Evolutionary conservation across 2,329 filamentous ascomycete genomes (phyloP), one percentile per base, ranked within the genome.

Genomic region (Epichloe sylvatica): DNA sequence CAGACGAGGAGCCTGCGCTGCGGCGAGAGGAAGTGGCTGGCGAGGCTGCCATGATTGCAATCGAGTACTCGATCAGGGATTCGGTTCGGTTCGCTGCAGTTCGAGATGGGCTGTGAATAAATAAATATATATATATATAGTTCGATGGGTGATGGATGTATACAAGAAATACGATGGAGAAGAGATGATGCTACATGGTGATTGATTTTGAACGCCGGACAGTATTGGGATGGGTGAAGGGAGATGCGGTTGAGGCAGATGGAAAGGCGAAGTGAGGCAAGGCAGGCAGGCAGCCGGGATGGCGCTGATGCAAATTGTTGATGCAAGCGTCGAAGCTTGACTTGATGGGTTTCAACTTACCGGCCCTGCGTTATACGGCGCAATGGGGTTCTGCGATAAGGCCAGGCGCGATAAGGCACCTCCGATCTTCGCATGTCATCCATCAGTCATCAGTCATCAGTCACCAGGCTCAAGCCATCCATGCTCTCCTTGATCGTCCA

Each of bases 1-100:
- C 59, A 34, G 59, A 56, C 17, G 66, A 69, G 8, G 66, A 68
- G 50, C 59, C 63, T 25, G 64, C 57, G 54, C 66, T 67, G 36
- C 64, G 64, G 42, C 65, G 65, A 46, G 62, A 57, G 41, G 65
- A 67, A 23, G 60, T 57, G 43, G 58, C 57, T 11, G 66, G 61
- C 4, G 66, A 67, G 49, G 60, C 57, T 43, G 66, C 66, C 66
- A 68, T 68, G 55, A 41, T 59, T 51, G 49, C 21, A 21, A 33
- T n/a, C 4, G 38, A 33, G 44, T 21, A 19, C 38, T 21, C 25
- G 11, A 21, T 5, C 30, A 30, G 30, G 30, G 30, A 11, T 30
- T 11, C 30, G 9, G 9, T 30, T 30, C 13, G 7, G 4, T 23
- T 34, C 23, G 46, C 23, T 25, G 42, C 37, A 17, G 37, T 17